phyloP scores from a whole-genome alignment of 805 yeast genomes.

The Myxozyma neotropica region DNA sequence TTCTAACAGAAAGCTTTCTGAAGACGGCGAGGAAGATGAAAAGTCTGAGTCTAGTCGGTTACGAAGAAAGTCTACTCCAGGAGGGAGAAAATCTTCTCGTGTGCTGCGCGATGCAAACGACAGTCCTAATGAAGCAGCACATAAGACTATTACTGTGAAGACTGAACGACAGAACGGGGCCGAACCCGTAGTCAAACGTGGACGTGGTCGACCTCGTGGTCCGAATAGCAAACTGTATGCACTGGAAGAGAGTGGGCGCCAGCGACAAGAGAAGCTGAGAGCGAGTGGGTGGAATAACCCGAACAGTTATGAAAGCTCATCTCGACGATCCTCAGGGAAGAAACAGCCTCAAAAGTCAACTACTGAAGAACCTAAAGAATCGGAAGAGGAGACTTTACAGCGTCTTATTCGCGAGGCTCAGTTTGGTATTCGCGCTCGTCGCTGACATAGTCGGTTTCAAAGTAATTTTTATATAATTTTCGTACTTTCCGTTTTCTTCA shows the following conservation, averaged over 20 bases:
- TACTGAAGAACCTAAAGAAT: not conserved
- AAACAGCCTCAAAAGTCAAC: not conserved
- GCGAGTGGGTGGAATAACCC: not conserved
- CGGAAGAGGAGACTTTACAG: slow-evolving; percentile 14
- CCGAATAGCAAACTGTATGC: slow-evolving; percentile 2
- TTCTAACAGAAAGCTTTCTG: not conserved
- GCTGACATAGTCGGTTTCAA: not conserved
- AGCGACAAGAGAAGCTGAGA: not conserved
- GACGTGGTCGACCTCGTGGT: slow-evolving; percentile 23
- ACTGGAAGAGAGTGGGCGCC: not conserved
- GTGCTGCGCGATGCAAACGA: not conserved
- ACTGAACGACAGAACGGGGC: no score
- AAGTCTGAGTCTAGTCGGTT: not conserved
- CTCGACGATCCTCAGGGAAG: not conserved
- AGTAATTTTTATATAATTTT: no score
- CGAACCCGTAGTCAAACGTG: slow-evolving; percentile 7
- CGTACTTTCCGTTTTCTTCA: not conserved
- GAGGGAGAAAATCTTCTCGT: not conserved
- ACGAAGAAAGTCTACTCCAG: slow-evolving; percentile 27
- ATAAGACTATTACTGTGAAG: no score
- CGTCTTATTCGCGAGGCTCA: slow-evolving; percentile 32
- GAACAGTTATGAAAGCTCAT: not conserved
- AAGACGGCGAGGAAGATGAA: not conserved
- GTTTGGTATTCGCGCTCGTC: slow-evolving; percentile 31
- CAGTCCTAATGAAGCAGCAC: not conserved